These are phyloP conservation scores for Suillus subalutaceus DNA, from an alignment of 768 basidiomycete genomes.

Conservation along the genomic window DNA sequence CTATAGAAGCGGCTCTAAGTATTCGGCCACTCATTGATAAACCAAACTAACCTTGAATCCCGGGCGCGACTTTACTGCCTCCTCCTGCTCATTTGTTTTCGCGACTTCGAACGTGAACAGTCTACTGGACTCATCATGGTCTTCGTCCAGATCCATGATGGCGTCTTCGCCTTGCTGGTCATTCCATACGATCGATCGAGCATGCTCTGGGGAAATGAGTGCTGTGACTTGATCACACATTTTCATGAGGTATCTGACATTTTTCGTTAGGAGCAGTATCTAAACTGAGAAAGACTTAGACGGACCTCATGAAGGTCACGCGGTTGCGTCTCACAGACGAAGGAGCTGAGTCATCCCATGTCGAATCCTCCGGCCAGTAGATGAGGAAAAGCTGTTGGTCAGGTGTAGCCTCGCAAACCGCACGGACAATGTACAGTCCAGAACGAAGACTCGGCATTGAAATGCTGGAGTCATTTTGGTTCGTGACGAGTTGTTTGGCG, in stretches of 20 bases:
- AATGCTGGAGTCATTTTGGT: neutral
- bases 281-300: neutral
- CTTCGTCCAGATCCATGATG: slow-evolving; percentile 29
- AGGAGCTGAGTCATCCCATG: slow-evolving; percentile 55
- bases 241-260: slow-evolving; percentile 57
- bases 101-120: slow-evolving; percentile 57
- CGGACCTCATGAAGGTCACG: slow-evolving; percentile 63
- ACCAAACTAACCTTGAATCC: slow-evolving; percentile 47
- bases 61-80: slow-evolving; percentile 42
- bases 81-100: slow-evolving; percentile 60
- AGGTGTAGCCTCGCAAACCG: slow-evolving; percentile 9
- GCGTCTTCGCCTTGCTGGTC: slow-evolving; percentile 31
- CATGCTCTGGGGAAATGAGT: slow-evolving; percentile 53
- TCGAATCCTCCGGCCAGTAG: slow-evolving; percentile 65
- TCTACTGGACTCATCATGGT: slow-evolving; percentile 47
- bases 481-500: slow-evolving; percentile 10
- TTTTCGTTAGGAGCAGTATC: neutral
- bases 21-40: neutral
- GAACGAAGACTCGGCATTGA: slow-evolving; percentile 41
- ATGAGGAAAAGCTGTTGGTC: slow-evolving; percentile 47
- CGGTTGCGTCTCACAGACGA: slow-evolving; percentile 53
- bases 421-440: slow-evolving; percentile 47
- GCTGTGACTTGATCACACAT: slow-evolving; percentile 57
- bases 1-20: slow-evolving; percentile 11
- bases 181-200: slow-evolving; percentile 47